Evolutionary conservation across 2,329 filamentous ascomycete species (phyloP), one percentile per base, ranked within the genome.

Genomic region (Pseudocercospora eumusae): DNA sequence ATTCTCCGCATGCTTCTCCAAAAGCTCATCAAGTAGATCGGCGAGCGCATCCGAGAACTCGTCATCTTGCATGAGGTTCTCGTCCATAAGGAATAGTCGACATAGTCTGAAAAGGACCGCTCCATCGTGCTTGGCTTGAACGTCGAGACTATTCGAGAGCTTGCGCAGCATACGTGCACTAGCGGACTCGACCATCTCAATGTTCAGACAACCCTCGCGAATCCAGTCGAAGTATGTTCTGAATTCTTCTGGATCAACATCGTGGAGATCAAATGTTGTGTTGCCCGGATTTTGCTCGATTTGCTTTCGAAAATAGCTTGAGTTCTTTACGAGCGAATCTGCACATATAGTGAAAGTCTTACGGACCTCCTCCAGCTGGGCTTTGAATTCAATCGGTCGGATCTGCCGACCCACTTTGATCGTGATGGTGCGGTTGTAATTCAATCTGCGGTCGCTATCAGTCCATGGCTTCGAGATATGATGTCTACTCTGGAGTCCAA

Each of bases 231-330:
- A n/a, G 47, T 50, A 50, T 1, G 23, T 25, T n/a, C 28, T 28
- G 47, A 50, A 50, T n/a, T 50, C 47, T n/a, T 50, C 47, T n/a
- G 47, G 21, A 50, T 50, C 18, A 10, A 50, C 15, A 23, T 27
- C 15, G 11, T 50, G 9, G 20, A 50, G 23, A 25, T 50, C 18
- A 8, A 25, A 50, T 27, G 9, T 23, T n/a, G 47, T 50, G 23
- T 27, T 50, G 47, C 20, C 21, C 4, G 47, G 47, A n/a, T 50
- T 23, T 23, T 27, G 23, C 9, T 23, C 23, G 21, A 50, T 50
- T 50, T 50, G 20, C 23, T 25, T 11, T 7, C 23, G 47, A 25
- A 50, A 50, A 5, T 50, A 50, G 23, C 20, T 25, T 27, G 47
- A 50, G 15, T 23, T 50, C 23, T 50, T 11, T 3, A 23, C 20